Conservation (phyloP, 2,329 filamentous ascomycete species). For the Fusarium sp. region DNA sequence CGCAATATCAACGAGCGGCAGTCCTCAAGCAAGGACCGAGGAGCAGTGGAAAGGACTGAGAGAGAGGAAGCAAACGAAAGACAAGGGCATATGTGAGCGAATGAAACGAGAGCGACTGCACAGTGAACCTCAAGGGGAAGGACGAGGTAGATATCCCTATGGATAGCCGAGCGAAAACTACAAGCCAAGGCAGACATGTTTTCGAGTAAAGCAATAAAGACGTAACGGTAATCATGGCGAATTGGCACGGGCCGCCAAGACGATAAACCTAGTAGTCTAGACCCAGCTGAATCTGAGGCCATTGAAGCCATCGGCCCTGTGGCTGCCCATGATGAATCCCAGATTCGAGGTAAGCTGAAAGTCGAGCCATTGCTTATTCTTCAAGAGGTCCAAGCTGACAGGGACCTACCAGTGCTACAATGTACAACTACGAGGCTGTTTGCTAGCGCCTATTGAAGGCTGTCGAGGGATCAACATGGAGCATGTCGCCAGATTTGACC, state of each 20-base stretch:
- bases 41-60: background rate
- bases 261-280: background rate
- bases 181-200: background rate
- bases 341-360: background rate
- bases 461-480: background rate
- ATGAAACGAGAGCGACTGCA: background rate
- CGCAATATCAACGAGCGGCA: background rate
- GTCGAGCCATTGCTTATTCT: conserved; percentile 1
- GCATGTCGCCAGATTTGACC: background rate
- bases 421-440: background rate
- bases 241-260: background rate
- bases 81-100: background rate
- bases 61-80: background rate
- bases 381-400: background rate
- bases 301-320: background rate
- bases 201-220: background rate
- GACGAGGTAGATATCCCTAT: background rate
- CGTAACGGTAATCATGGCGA: background rate
- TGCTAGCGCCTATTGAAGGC: background rate
- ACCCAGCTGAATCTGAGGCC: background rate
- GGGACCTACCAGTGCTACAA: background rate
- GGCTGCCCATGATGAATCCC: background rate
- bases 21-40: background rate
- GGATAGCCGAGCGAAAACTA: background rate
- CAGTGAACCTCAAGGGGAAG: background rate